phyloP scores from a whole-genome alignment of 2,329 filamentous ascomycete genomes.

The Parascedosporium putredinis region DNA sequence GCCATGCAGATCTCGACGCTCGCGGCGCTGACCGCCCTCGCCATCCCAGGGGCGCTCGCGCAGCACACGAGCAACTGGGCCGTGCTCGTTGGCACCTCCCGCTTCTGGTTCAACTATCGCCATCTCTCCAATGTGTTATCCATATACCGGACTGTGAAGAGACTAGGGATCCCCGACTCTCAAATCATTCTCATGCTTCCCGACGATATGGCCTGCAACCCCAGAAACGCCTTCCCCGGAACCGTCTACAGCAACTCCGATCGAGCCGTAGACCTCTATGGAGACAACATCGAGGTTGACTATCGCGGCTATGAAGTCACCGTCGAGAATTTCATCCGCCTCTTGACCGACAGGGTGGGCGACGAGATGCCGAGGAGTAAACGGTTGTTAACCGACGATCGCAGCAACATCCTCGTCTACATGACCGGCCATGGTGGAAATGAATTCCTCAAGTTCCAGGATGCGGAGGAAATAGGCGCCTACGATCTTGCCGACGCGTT shows the following conservation, averaged over 20 bases:
- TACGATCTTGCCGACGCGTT: conserved; percentile 96
- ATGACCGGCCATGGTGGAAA: conserved; percentile 99
- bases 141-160: conserved; percentile 95
- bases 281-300: conserved; percentile 98
- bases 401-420: conserved; percentile 95
- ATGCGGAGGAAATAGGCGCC: conserved; percentile 92
- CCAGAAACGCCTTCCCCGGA: conserved; percentile 92
- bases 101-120: conserved; percentile 99
- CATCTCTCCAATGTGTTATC: conserved; percentile 96
- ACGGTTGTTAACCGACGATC: conserved; percentile 83
- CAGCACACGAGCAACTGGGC: conserved; percentile 99
- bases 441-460: conserved; percentile 97
- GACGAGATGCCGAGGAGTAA: conserved; percentile 94
- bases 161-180: conserved; percentile 91
- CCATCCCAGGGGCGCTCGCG: conserved; percentile 33
- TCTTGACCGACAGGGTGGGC: conserved; percentile 87
- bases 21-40: conserved; percentile 33
- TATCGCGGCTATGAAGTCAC: conserved; percentile 98
- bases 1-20: conserved; percentile 33
- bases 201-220: conserved; percentile 99
- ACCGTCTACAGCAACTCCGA: conserved; percentile 98
- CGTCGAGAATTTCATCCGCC: conserved; percentile 94
- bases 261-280: conserved; percentile 89
- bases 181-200: conserved; percentile 99
- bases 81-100: conserved; percentile 93